Evolutionary conservation across 805 yeast species (phyloP).

Genomic region (Yamadazyma ubonensis): DNA sequence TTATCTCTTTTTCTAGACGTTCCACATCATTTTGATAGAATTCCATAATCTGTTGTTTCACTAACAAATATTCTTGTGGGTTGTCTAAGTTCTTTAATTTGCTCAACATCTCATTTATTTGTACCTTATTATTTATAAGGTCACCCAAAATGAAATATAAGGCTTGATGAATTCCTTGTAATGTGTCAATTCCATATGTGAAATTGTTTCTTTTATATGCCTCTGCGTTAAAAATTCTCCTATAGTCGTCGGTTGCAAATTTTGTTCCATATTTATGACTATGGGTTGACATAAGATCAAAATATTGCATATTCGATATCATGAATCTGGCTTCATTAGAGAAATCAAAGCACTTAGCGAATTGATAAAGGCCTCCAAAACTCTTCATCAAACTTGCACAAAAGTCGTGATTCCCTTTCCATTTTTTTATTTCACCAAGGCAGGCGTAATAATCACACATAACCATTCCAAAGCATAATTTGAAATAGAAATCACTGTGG

Average conservation of each 20-base stretch:
- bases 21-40: neutral
- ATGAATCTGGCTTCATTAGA: constrained; percentile 23
- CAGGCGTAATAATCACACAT: constrained; percentile 16
- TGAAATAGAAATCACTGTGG: constrained; percentile 9
- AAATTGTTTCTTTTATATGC: constrained; percentile 14
- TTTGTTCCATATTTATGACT: constrained; percentile 18
- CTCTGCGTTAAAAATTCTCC: constrained; percentile 10
- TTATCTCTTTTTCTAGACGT: constrained; percentile 5
- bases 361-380: constrained; percentile 18
- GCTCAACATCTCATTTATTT: constrained; percentile 2
- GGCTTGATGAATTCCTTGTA: constrained; percentile 24
- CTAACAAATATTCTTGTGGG: neutral
- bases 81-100: neutral
- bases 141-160: constrained; percentile 20
- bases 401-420: constrained; percentile 14
- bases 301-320: constrained; percentile 21
- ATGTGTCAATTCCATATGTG: constrained; percentile 25
- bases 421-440: constrained; percentile 20
- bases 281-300: constrained; percentile 20
- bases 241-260: constrained; percentile 16
- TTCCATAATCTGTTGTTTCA: neutral
- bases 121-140: constrained; percentile 11
- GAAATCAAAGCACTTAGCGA: constrained; percentile 16
- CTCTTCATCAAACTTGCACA: constrained; percentile 4
- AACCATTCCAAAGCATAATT: constrained; percentile 8